Conservation (phyloP, 805 yeast species). For the Kuraishia hungarica region DNA sequence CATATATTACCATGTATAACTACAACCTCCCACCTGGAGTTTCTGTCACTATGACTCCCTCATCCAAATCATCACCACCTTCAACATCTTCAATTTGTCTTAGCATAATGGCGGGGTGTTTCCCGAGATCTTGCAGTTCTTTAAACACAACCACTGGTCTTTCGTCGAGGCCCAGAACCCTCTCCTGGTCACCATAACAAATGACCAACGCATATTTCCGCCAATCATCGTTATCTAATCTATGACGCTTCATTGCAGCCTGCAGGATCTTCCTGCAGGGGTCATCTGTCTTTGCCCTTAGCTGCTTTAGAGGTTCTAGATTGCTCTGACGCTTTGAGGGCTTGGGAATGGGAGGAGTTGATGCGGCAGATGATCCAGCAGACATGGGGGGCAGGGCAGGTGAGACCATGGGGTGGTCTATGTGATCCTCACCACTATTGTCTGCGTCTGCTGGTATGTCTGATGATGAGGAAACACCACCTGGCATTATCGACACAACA, state of each 20-base stretch:
- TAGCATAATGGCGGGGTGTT: conserved; percentile 87
- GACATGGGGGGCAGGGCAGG: background rate
- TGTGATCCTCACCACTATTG: background rate
- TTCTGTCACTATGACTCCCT: conserved; percentile 5
- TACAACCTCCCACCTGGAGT: conserved; percentile 36
- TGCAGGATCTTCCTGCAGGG: conserved; percentile 84
- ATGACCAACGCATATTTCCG: conserved; percentile 81
- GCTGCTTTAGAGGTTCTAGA: conserved; percentile 68
- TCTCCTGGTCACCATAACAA: conserved; percentile 85
- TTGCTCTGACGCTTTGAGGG: conserved; percentile 4
- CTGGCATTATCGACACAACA: background rate
- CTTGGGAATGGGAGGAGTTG: conserved; percentile 5
- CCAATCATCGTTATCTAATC: conserved; percentile 73
- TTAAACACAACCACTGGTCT: conserved; percentile 82
- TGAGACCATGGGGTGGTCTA: no score
- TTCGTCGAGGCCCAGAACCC: conserved; percentile 76
- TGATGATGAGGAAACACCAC: no score
- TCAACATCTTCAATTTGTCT: conserved; percentile 61
- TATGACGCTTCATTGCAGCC: conserved; percentile 82
- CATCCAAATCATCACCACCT: conserved; percentile 18
- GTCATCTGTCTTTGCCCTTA: conserved; percentile 83
- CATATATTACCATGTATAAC: no score
- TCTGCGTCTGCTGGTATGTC: no score
- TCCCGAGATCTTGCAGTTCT: conserved; percentile 76
- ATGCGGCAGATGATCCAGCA: background rate